Percentiles rank a stretch among this genome's conserved stretches.
These are phyloP conservation scores for Osmozyma mogii DNA, from an alignment of 805 yeast species.

Conservation along the genomic window DNA sequence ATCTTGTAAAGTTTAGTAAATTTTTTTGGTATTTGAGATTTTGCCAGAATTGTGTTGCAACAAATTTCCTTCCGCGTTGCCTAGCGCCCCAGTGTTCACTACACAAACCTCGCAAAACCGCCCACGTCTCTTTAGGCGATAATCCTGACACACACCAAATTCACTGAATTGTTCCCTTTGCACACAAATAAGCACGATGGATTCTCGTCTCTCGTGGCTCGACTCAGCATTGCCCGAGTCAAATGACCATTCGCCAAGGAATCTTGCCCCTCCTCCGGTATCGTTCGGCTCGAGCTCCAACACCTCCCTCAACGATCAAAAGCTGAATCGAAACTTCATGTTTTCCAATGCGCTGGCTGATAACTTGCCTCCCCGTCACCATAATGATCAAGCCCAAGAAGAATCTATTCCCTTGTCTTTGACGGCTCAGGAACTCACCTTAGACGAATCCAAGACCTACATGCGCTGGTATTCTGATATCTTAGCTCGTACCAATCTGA, in stretches of 20 bases:
- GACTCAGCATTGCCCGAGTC: slow-evolving; percentile 4
- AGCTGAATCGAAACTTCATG: slow-evolving; percentile 2
- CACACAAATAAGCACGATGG: background rate
- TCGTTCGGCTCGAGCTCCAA: slow-evolving; percentile 6
- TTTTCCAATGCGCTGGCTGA: slow-evolving; percentile 12
- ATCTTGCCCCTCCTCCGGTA: slow-evolving; percentile 10
- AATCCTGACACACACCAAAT: background rate
- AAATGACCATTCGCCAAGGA: slow-evolving; percentile 8
- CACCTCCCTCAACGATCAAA: slow-evolving; percentile 1
- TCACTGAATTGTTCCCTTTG: background rate
- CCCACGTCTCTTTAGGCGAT: background rate
- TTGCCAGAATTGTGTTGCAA: too few relatives aligned
- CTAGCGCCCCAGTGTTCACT: background rate
- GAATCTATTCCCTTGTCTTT: slow-evolving; percentile 52
- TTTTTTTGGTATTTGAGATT: too few relatives aligned
- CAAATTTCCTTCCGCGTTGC: slow-evolving; percentile 1
- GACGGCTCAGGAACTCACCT: slow-evolving; percentile 60
- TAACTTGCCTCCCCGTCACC: slow-evolving; percentile 3
- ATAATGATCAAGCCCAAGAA: slow-evolving; percentile 20
- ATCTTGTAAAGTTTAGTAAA: too few relatives aligned
- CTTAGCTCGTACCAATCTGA: slow-evolving; percentile 58
- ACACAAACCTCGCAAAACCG: background rate
- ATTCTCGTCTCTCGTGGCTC: background rate
- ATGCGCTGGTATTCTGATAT: slow-evolving; percentile 91
- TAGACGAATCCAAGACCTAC: slow-evolving; percentile 76